Base-by-base conservation (phyloP, 257 asterid species). In the Solanum sparsipilum region DNA sequence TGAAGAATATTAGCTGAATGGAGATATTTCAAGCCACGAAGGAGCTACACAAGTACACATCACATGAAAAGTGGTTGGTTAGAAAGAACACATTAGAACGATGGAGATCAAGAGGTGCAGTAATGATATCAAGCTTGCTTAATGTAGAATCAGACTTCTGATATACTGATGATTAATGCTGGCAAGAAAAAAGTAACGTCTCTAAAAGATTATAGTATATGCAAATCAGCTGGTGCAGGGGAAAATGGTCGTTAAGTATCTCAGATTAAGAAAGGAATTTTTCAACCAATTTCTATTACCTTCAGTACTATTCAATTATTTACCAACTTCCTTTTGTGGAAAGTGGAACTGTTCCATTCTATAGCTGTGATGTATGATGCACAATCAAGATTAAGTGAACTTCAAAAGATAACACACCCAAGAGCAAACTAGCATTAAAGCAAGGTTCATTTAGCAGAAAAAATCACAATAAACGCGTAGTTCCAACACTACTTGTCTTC, bases 1-100 rank as follows among this genome's bases (percentile, higher is more conserved):
- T 92, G 93, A 46, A 92, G 93, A 89, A 92, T 87, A 60, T 92
- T 92, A 67, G 93, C 93, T 7, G 93, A 90, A 85, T 92, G 93
- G 41, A 92, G 92, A 88, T 92, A 90, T 65, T 89, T 88, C 85
- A 92, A 88, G 9, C 93, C 92, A 46, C 92, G 90, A 23, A 92
- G 92, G 46, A 92, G 92, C 93, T 92, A 88, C 27, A 56, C 63
- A 56, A 18, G 63, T 56, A 56, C 23, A 48, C 27, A 46, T 82
- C 70, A 82, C 44, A 29, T 9, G 68, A 18, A 18, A 46, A 82
- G 70, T n/a, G 84, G 84, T 18, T 18, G 29, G 29, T 13, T 78
- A 78, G 84, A 76, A 7, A 72, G 46, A 34, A 15, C 56, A 60
- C 67, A 46, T 16, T 81, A 46, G 29, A 82, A 29, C 20, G 9